Percentiles rank a stretch among this genome's conserved stretches.
Conservation (phyloP, 2,329 filamentous ascomycete species). For the Sporothrix brasiliensis region DNA sequence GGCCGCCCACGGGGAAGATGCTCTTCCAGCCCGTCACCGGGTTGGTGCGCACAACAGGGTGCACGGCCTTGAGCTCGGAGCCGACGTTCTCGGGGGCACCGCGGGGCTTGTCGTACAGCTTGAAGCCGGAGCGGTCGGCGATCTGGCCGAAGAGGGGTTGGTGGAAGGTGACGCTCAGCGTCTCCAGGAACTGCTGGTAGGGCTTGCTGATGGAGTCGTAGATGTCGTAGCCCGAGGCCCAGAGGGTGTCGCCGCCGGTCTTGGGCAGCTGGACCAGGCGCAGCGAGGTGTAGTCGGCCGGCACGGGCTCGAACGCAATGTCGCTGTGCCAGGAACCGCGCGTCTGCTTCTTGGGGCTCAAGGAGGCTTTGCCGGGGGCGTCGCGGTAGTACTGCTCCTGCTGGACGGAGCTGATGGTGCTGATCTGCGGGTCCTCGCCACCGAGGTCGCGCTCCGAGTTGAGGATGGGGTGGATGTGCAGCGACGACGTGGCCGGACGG, state of each 20-base stretch:
- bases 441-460: conserved; percentile 59
- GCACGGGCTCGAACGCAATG: conserved; percentile 52
- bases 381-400: conserved; percentile 47
- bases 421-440: conserved; percentile 57
- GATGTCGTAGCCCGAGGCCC: conserved; percentile 51
- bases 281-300: conserved; percentile 58
- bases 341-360: conserved; percentile 37
- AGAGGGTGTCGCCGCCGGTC: conserved; percentile 46
- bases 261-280: conserved; percentile 44
- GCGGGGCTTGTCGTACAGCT: conserved; percentile 51
- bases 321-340: conserved; percentile 55
- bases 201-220: conserved; percentile 54
- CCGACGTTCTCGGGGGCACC: conserved; percentile 58
- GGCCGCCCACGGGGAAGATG: conserved; percentile 57
- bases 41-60: conserved; percentile 61
- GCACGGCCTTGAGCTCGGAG: conserved; percentile 51
- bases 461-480: conserved; percentile 64
- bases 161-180: conserved; percentile 58
- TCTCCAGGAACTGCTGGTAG: conserved; percentile 60
- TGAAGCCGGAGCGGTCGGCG: conserved; percentile 50
- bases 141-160: conserved; percentile 55
- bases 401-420: conserved; percentile 60
- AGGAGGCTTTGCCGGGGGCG: conserved; percentile 33
- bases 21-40: conserved; percentile 62
- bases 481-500: conserved; percentile 58